phyloP scores from a whole-genome alignment of 176 grass and related monocot species.

The Triticum aestivum region DNA sequence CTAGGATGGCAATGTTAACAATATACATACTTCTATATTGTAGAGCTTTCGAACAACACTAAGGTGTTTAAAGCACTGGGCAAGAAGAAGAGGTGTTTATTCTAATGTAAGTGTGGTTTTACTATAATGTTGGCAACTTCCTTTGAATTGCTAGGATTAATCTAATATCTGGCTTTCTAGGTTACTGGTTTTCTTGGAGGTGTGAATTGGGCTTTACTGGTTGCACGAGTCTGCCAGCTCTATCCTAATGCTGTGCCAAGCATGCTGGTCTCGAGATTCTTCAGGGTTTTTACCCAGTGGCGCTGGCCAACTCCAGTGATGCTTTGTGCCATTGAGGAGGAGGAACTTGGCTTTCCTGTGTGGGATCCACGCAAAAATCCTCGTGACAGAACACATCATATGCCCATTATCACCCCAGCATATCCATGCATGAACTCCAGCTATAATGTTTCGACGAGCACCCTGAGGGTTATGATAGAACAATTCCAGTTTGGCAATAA shows the following conservation, averaged over 20 bases:
- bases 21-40: conserved; percentile 10
- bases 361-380: conserved; percentile 96
- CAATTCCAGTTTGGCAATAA: conserved; percentile 87
- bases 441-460: conserved; percentile 96
- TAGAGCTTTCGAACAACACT: conserved; percentile 86
- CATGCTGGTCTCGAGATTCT: conserved; percentile 93
- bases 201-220: conserved; percentile 93
- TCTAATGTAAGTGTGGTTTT: conserved; percentile 70
- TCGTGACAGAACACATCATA: conserved; percentile 78
- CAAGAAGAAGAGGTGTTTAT: conserved; percentile 86
- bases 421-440: conserved; percentile 99
- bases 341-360: conserved; percentile 83
- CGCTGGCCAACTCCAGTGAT: conserved; percentile 94
- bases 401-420: conserved; percentile 98
- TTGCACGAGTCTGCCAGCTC: conserved; percentile 84
- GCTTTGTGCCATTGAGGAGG: conserved; percentile 87
- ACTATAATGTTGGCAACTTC: neutral
- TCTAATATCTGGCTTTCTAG: conserved; percentile 31
- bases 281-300: conserved; percentile 93
- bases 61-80: conserved; percentile 92
- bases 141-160: neutral
- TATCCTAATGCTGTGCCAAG: conserved; percentile 94
- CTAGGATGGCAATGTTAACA: conserved; percentile 17
- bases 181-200: conserved; percentile 97
- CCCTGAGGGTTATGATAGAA: conserved; percentile 87